Base-by-base conservation (phyloP, 1,284 basidiomycete genomes). In the Trametes pubescens region DNA sequence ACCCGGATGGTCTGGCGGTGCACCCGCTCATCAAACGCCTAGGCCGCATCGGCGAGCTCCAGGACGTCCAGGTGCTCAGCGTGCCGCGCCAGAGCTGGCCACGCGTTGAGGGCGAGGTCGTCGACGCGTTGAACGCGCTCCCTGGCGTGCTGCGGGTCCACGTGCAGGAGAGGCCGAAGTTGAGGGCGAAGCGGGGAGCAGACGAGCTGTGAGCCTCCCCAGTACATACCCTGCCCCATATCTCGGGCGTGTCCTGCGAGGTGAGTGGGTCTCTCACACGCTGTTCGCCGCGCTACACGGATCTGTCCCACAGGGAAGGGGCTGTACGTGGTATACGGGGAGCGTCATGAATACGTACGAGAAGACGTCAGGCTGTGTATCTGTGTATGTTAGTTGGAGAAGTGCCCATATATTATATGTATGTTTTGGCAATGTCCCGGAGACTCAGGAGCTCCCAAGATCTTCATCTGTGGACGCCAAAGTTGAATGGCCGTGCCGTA, bases 51-150 rank as follows among this genome's bases (percentile, higher is more conserved):
- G 75, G 75, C 34, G 66, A 72, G 59, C 57, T 76, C 37, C 67
- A 65, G 24, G 75, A 75, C 59, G 72, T 76, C 7, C 75, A 75
- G 59, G 56, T 75, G n/a, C 68, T 76, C 59, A 73, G 73, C 57
- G 71, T 73, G 0, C 73, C 73, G 7, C 69, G 69, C 16, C 57
- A 51, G 1, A 62, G 59, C 57, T 76, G 75, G 75, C 59, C 64
- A 13, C 51, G 59, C 13, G 52, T 66, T 2, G 66, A 73, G 54
- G 64, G 59, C 13, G 72, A 70, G 34, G 64, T 76, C 8, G 40
- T 74, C 14, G 53, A 57, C 10, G 59, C 62, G 0, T 49, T 76
- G 57, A 72, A 71, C 49, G 61, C 56, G 18, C 56, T 74, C 13
- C 65, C 69, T 4, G 75, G 74, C 4, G 74, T 76, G 4, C 60